These are phyloP conservation scores for Mrakia blollopis DNA, from an alignment of 768 basidiomycete species.

Conservation along the genomic window DNA sequence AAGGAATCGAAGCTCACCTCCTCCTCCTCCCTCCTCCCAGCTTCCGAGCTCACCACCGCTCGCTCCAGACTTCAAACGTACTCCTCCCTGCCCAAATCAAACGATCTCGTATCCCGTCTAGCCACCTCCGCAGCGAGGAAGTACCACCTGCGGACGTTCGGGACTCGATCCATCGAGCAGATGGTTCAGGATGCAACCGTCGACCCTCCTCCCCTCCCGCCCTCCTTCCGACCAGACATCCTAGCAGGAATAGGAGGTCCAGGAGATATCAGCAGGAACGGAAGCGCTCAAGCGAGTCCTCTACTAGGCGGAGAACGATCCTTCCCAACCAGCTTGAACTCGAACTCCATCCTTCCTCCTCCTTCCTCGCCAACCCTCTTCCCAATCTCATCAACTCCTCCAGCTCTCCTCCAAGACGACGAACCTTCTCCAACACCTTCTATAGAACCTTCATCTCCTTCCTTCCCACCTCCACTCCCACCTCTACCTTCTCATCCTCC, in stretches of 20 bases:
- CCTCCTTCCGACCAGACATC: background rate
- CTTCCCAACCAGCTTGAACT: background rate
- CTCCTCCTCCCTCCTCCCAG: background rate
- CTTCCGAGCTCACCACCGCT: constrained; percentile 17
- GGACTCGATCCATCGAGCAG: constrained; percentile 1
- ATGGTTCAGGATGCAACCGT: constrained; percentile 9
- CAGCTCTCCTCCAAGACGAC: background rate
- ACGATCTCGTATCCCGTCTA: constrained; percentile 14
- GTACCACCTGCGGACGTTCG: constrained; percentile 19
- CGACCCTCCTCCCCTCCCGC: background rate
- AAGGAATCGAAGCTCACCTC: background rate
- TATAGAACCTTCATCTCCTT: background rate
- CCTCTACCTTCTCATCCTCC: background rate
- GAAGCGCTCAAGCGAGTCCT: background rate
- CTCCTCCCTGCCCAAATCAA: background rate
- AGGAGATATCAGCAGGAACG: background rate
- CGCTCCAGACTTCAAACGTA: constrained; percentile 12
- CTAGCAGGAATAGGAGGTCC: background rate
- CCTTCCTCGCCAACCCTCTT: background rate
- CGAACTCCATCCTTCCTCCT: background rate
- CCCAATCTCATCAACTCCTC: background rate
- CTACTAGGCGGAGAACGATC: background rate
- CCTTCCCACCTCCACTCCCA: background rate
- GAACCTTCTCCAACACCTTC: background rate
- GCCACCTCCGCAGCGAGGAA: background rate